These are phyloP conservation scores for Digitaria exilis DNA, from an alignment of 202 grass and related monocot species.

Conservation along the genomic window DNA sequence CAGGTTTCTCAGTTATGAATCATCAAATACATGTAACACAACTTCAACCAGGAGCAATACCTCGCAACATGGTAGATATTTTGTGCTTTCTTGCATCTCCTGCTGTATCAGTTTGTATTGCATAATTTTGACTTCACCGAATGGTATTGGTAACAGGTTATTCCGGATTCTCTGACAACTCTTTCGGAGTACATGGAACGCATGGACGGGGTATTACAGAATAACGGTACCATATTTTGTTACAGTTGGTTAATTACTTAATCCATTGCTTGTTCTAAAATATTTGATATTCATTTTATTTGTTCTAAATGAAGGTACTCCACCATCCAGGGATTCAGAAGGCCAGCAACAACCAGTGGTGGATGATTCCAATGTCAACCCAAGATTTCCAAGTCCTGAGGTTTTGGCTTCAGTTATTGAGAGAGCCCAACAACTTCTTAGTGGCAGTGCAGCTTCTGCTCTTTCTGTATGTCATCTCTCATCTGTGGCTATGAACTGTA, in stretches of 20 bases:
- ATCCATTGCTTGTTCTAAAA: slow-evolving; percentile 25
- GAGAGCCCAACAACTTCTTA: slow-evolving; percentile 71
- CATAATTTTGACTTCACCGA: slow-evolving; percentile 23
- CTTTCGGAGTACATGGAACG: slow-evolving; percentile 76
- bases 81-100: background rate
- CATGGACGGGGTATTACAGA: slow-evolving; percentile 74
- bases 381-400: slow-evolving; percentile 69
- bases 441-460: slow-evolving; percentile 57
- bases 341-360: slow-evolving; percentile 48
- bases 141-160: slow-evolving; percentile 53
- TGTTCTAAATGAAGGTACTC: slow-evolving; percentile 53
- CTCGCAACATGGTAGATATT: slow-evolving; percentile 58
- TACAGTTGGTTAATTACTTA: slow-evolving; percentile 12
- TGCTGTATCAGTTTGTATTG: slow-evolving; percentile 14
- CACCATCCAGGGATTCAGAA: slow-evolving; percentile 49
- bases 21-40: slow-evolving; percentile 76
- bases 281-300: slow-evolving; percentile 30
- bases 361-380: slow-evolving; percentile 52
- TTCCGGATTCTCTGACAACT: slow-evolving; percentile 87
- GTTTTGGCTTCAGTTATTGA: slow-evolving; percentile 80
- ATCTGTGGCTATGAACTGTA: slow-evolving; percentile 20
- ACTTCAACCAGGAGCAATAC: slow-evolving; percentile 51
- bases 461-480: slow-evolving; percentile 77
- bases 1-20: slow-evolving; percentile 70
- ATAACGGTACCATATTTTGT: slow-evolving; percentile 54